Conservation (phyloP, 768 basidiomycete genomes). For the Mycena vulgaris region DNA sequence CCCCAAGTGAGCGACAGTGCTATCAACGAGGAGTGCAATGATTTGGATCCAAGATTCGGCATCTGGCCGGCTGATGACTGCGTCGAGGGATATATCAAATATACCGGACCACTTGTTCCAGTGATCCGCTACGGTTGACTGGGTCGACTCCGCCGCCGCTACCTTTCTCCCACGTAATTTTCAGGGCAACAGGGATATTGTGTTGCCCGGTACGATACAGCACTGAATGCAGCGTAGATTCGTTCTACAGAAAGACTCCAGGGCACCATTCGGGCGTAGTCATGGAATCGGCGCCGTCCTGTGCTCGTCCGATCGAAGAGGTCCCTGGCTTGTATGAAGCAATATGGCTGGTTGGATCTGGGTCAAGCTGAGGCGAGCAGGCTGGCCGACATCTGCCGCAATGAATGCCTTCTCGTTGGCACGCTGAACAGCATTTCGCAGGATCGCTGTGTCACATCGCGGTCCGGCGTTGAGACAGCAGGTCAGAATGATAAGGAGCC, state of each 20-base stretch:
- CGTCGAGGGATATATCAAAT: not conserved
- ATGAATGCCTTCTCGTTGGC: not conserved
- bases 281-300: not conserved
- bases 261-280: not conserved
- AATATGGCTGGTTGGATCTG: not conserved
- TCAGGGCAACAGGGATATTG: not conserved
- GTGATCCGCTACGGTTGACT: not conserved
- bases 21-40: not conserved
- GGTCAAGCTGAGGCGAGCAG: not conserved
- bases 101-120: not conserved
- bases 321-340: not conserved
- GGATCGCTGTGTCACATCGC: not conserved
- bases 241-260: not conserved
- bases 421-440: not conserved
- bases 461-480: not conserved
- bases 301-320: not conserved
- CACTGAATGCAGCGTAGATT: not conserved
- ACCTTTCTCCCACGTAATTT: not conserved
- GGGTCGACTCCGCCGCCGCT: not conserved
- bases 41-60: not conserved
- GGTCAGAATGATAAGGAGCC: not conserved
- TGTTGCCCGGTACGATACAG: not conserved
- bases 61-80: not conserved
- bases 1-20: not conserved
- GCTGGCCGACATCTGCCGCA: not conserved